Conservation (phyloP, 441 rosid species). For the Eruca vesicaria region DNA sequence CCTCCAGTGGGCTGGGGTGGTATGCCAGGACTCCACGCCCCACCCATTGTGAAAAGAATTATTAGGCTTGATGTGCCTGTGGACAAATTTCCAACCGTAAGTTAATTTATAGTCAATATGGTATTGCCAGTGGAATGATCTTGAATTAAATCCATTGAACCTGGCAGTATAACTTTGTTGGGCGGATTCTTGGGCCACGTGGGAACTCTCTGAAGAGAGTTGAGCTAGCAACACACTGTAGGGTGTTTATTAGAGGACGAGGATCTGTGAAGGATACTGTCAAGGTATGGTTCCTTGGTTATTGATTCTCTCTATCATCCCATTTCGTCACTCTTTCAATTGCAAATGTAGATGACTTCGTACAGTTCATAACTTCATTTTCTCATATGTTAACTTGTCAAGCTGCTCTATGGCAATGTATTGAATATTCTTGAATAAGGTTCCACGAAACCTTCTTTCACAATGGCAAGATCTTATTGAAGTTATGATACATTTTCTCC, state of each 20-base stretch:
- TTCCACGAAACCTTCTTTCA: neutral
- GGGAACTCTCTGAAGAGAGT: constrained; percentile 97
- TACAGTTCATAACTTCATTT: no score
- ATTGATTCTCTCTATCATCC: neutral
- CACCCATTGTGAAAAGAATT: constrained; percentile 70
- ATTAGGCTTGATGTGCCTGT: constrained; percentile 91
- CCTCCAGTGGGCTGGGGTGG: constrained; percentile 79
- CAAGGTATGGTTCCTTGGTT: constrained; percentile 52
- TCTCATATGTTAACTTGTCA: no score
- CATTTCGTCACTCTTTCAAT: neutral
- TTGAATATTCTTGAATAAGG: no score
- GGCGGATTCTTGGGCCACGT: constrained; percentile 92
- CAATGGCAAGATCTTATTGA: neutral
- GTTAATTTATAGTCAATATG: constrained; percentile 23
- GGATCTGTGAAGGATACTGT: constrained; percentile 89
- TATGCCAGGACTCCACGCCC: constrained; percentile 56
- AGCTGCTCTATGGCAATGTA: no score
- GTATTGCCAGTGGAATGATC: neutral
- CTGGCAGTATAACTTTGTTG: constrained; percentile 89
- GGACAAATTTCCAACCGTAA: constrained; percentile 86
- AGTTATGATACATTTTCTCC: neutral
- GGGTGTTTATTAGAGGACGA: constrained; percentile 90
- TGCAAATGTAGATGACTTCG: neutral
- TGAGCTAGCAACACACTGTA: constrained; percentile 76
- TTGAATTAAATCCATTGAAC: constrained; percentile 31